A percentile compares a stretch with the other conserved stretches of the same genome.
Evolutionary conservation across 2,329 filamentous ascomycete genomes (phyloP).

Genomic region (Knoxdaviesia proteae): DNA sequence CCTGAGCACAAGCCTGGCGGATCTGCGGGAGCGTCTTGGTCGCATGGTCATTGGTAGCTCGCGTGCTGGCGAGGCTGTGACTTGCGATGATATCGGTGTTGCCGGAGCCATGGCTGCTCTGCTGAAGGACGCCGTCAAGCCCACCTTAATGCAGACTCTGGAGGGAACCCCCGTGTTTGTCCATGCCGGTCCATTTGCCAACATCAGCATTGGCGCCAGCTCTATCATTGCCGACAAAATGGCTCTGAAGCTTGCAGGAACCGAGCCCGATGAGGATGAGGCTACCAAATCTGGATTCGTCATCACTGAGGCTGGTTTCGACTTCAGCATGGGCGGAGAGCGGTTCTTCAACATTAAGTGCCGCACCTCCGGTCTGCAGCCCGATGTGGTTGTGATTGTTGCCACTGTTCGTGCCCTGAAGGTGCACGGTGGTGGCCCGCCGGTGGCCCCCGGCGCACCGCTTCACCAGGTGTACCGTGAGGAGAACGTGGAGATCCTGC

Average conservation of each 20-base stretch:
- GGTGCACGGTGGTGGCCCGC: slow-evolving; percentile 90
- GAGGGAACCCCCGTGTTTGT: slow-evolving; percentile 96
- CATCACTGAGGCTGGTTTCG: slow-evolving; percentile 91
- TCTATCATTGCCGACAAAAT: slow-evolving; percentile 90
- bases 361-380: slow-evolving; percentile 75
- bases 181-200: slow-evolving; percentile 91
- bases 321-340: slow-evolving; percentile 99
- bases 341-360: slow-evolving; percentile 99
- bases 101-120: slow-evolving; percentile 82
- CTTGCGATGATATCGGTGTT: slow-evolving; percentile 84
- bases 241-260: slow-evolving; percentile 86
- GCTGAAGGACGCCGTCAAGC: slow-evolving; percentile 98
- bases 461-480: slow-evolving; percentile 78
- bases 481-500: slow-evolving; percentile 82
- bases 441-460: slow-evolving; percentile 68
- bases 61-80: slow-evolving; percentile 68
- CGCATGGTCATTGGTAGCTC: slow-evolving; percentile 92
- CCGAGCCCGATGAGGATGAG: slow-evolving; percentile 76
- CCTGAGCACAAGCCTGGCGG: slow-evolving; percentile 65
- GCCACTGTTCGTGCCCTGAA: slow-evolving; percentile 91
- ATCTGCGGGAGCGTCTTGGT: slow-evolving; percentile 84
- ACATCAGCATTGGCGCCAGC: slow-evolving; percentile 94
- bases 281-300: slow-evolving; percentile 73
- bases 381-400: slow-evolving; percentile 86
- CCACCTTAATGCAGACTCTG: slow-evolving; percentile 94